Evolutionary conservation across 2,329 filamentous ascomycete genomes (phyloP), one percentile per base, ranked within the genome.

Genomic region (Aulographum hederae): DNA sequence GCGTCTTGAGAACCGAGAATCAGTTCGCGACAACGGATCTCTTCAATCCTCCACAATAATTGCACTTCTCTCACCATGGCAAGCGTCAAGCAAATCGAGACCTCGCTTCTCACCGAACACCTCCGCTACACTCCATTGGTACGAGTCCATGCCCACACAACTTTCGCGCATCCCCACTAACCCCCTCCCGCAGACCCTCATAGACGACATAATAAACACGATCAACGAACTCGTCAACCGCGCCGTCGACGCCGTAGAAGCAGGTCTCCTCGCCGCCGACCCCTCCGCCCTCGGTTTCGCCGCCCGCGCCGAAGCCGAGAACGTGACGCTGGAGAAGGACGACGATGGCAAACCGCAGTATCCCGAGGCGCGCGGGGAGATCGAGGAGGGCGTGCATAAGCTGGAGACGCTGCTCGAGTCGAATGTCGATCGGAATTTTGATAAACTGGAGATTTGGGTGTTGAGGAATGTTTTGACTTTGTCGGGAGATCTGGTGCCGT

Each of bases 161-260:
- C 35, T 19, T 34, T 32, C 39, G 17, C 15, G 16, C 33, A 21
- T 15, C 32, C 27, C 30, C 29, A 18, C 30, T 18, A 16, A 28
- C 21, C 25, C 10, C 13, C 18, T 25, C 17, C 18, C 27, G 17
- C 46, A 93, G 85, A 79, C 79, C 38, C 71, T 98, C 26, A 78
- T 98, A 47, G 89, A 98, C 69, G 86, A 95, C 57, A 85, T 95
- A 44, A 93, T 95, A 60, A 94, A 95, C 62, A 79, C 78, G 34
- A 73, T 94, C 53, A 98, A 95, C 60, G 80, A 86, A 46, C 70
- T 94, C 45, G 78, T 89, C 46, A 89, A 92, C 56, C 78, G 78
- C 52, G 85, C 82, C 33, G 74, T 93, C 46, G 80, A 81, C 46
- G 81, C 78, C 37, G 73, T 95, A 41, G 89, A 95, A 54, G 70